Percentiles rank a stretch among this genome's conserved stretches.
Evolutionary conservation across 331 rosid genomes (phyloP).

Genomic region (Dryas integrifolia): DNA sequence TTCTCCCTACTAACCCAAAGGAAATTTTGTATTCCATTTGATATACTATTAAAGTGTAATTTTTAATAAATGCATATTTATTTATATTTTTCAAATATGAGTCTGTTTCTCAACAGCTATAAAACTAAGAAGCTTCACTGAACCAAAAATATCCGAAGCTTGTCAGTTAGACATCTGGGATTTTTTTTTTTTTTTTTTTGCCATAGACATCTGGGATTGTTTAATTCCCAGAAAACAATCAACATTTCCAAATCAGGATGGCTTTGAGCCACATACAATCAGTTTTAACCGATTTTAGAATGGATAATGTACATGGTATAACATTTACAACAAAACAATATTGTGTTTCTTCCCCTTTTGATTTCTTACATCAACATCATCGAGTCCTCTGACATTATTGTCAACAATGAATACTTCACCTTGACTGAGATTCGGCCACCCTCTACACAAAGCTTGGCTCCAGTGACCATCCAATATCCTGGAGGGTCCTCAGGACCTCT

Average conservation of each 20-base stretch:
- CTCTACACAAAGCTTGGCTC: constrained; percentile 72
- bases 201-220: neutral
- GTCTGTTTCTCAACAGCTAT: neutral
- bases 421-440: constrained; percentile 66
- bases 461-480: constrained; percentile 93
- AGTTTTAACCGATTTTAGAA: constrained; percentile 12
- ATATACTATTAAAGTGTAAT: neutral
- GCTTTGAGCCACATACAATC: constrained; percentile 11
- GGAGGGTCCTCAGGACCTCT: constrained; percentile 83
- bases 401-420: constrained; percentile 76
- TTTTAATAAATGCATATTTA: neutral
- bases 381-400: constrained; percentile 58
- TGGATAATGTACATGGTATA: constrained; percentile 21
- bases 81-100: neutral
- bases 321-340: constrained; percentile 31
- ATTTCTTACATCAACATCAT: constrained; percentile 38
- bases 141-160: neutral
- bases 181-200: neutral
- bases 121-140: neutral
- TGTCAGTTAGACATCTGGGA: neutral
- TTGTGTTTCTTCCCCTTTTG: neutral
- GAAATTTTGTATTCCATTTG: constrained; percentile 12
- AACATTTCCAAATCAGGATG: neutral
- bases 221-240: neutral
- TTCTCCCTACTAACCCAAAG: neutral